phyloP scores from a whole-genome alignment of 371 early-diverging fungal genomes.

The Circinella minor region DNA sequence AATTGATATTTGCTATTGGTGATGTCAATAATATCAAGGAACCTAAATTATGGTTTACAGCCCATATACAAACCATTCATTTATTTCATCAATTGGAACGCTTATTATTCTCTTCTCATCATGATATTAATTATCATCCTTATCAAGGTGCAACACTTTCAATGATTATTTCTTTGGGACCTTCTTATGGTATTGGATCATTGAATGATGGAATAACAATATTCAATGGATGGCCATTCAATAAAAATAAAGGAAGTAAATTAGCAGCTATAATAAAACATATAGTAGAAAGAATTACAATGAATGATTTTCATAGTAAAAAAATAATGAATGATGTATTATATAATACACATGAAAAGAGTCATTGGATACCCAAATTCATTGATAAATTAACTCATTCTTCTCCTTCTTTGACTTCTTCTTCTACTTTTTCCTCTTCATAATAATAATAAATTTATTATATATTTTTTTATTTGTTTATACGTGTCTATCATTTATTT shows the following conservation, averaged over 20 bases:
- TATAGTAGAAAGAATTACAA: slow-evolving; percentile 33
- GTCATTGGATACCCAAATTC: slow-evolving; percentile 2
- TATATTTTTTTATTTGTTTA: too few relatives aligned
- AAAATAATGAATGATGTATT: slow-evolving; percentile 24
- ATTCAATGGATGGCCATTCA: slow-evolving; percentile 37
- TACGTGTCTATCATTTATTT: too few relatives aligned
- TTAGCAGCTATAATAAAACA: slow-evolving; percentile 31
- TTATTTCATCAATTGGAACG: slow-evolving; percentile 24
- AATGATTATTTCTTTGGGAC: slow-evolving; percentile 43
- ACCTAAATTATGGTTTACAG: slow-evolving; percentile 50
- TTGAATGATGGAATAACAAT: slow-evolving; percentile 16
- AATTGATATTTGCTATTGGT: slow-evolving; percentile 38
- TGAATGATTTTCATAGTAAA: slow-evolving; percentile 34
- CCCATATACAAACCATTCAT: slow-evolving; percentile 50
- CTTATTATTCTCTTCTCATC: neutral
- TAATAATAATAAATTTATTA: too few relatives aligned
- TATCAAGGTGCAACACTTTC: slow-evolving; percentile 25
- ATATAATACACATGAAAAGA: slow-evolving; percentile 33
- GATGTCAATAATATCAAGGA: slow-evolving; percentile 36
- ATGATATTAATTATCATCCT: slow-evolving; percentile 14
- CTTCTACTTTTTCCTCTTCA: too few relatives aligned
- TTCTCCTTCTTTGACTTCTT: too few relatives aligned
- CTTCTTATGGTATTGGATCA: slow-evolving; percentile 28
- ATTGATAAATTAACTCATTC: neutral
- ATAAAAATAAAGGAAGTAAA: slow-evolving; percentile 27